Conservation (phyloP, 768 basidiomycete genomes). For the Collybia sordida region DNA sequence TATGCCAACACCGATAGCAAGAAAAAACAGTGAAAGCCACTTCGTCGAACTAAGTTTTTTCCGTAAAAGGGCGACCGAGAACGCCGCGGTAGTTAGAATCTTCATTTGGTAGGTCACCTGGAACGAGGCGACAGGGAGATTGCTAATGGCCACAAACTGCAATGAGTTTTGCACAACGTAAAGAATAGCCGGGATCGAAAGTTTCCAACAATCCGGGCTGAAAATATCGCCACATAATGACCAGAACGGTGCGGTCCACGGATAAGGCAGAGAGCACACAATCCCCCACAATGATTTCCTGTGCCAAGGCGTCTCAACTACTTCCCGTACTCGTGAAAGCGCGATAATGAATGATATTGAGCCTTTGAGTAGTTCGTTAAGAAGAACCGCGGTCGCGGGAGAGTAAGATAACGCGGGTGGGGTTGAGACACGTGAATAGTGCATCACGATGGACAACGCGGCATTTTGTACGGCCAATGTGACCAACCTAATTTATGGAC, state of each 20-base stretch:
- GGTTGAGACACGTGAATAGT: conserved; percentile 92
- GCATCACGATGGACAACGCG: conserved; percentile 95
- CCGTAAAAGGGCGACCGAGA: conserved; percentile 82
- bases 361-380: conserved; percentile 94
- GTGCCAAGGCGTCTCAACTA: conserved; percentile 37
- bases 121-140: conserved; percentile 95
- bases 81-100: conserved; percentile 93
- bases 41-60: conserved; percentile 70
- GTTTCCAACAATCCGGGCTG: conserved; percentile 94
- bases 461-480: conserved; percentile 95
- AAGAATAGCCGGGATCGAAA: conserved; percentile 93
- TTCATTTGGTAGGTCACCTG: conserved; percentile 99
- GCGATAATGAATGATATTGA: conserved; percentile 90
- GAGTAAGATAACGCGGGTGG: conserved; percentile 82
- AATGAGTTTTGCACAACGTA: conserved; percentile 97
- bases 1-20: conserved; percentile 91
- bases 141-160: conserved; percentile 94
- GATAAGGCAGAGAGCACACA: conserved; percentile 36
- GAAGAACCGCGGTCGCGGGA: conserved; percentile 89
- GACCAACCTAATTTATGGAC: conserved; percentile 46
- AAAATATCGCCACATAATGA: conserved; percentile 74
- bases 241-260: conserved; percentile 50
- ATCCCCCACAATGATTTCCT: conserved; percentile 39
- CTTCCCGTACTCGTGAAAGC: conserved; percentile 47
- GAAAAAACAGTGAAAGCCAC: conserved; percentile 85